Conservation (phyloP, 805 yeast species). For the Wickerhamiella parazyma region DNA sequence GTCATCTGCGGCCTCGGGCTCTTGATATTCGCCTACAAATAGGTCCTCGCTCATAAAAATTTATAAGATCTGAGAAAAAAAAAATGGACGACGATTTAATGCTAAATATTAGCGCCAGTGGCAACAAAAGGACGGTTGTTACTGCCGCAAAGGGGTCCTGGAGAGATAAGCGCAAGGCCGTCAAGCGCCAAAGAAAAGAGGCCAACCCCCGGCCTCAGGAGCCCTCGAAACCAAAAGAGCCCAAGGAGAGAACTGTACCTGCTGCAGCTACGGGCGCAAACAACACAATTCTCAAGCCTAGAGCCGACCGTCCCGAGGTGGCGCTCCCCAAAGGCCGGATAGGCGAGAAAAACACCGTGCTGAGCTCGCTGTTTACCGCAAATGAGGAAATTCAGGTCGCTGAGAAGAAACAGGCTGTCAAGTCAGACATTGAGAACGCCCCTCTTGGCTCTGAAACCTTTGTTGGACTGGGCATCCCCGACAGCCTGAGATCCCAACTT, state of each 20-base stretch:
- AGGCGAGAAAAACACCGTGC: slow-evolving; percentile 38
- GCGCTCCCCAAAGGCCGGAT: neutral
- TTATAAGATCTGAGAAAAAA: neutral
- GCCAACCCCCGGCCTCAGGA: neutral
- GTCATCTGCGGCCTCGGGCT: slow-evolving; percentile 31
- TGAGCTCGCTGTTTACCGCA: slow-evolving; percentile 74
- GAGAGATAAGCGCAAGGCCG: slow-evolving; percentile 21
- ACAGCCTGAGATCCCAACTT: slow-evolving; percentile 39
- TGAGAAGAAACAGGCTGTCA: slow-evolving; percentile 13
- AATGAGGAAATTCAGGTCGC: slow-evolving; percentile 37
- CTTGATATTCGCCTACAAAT: slow-evolving; percentile 1
- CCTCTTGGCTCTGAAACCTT: slow-evolving; percentile 63
- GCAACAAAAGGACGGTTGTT: slow-evolving; percentile 3
- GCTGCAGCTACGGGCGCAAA: neutral
- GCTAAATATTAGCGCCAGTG: slow-evolving; percentile 53
- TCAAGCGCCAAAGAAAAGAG: slow-evolving; percentile 4
- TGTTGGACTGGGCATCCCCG: slow-evolving; percentile 54
- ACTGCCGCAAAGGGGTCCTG: slow-evolving; percentile 25
- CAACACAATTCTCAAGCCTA: neutral
- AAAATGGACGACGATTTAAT: slow-evolving; percentile 39
- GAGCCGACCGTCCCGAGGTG: neutral
- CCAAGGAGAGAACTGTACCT: neutral
- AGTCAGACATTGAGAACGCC: slow-evolving; percentile 63
- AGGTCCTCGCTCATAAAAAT: slow-evolving; percentile 5
- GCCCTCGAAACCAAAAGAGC: too few species aligned